phyloP scores from a whole-genome alignment of 441 rosid species.

The Aleurites moluccanus region DNA sequence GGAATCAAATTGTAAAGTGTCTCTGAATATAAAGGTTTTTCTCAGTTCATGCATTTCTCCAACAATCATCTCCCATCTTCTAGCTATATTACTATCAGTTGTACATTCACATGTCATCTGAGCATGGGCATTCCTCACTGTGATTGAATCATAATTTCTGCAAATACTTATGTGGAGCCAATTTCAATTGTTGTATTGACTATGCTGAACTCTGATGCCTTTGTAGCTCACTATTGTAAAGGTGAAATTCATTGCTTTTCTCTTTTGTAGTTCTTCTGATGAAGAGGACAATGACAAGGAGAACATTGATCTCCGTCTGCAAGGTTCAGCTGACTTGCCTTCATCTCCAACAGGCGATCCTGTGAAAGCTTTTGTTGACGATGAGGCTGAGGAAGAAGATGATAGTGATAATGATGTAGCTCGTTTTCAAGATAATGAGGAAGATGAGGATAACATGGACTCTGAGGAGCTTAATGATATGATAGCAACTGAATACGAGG shows the following conservation, averaged over 20 bases:
- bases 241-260: neutral
- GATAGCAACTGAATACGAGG: constrained; percentile 69
- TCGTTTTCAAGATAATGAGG: constrained; percentile 68
- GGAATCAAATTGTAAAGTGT: too few relatives aligned
- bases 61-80: too few relatives aligned
- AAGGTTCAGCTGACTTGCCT: constrained; percentile 33
- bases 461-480: constrained; percentile 68
- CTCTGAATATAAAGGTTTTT: too few relatives aligned
- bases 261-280: constrained; percentile 55
- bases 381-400: constrained; percentile 94
- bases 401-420: constrained; percentile 82
- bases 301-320: constrained; percentile 39
- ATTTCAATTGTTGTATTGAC: neutral
- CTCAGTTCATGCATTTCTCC: too few relatives aligned
- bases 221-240: too few relatives aligned
- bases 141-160: neutral
- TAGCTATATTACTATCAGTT: too few relatives aligned
- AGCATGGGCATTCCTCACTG: neutral
- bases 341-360: constrained; percentile 64
- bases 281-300: constrained; percentile 68
- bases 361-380: constrained; percentile 81
- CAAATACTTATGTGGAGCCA: neutral
- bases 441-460: constrained; percentile 68
- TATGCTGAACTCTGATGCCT: too few relatives aligned
- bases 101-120: neutral